Conservation (phyloP, 495 filamentous ascomycete genomes). For the Podospora anserina region DNA sequence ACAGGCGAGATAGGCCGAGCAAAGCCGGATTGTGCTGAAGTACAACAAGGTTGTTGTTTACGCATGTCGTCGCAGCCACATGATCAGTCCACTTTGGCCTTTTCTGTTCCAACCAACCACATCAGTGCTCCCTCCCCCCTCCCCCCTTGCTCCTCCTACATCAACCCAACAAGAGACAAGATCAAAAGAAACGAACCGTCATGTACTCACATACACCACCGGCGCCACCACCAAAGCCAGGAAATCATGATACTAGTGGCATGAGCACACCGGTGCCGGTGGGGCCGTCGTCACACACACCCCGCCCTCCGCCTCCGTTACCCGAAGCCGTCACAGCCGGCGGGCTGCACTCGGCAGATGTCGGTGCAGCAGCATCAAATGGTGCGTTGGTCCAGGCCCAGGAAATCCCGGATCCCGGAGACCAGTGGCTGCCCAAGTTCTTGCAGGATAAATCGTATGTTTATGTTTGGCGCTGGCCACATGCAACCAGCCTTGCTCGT, state of each 20-base stretch:
- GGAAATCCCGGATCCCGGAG: slow-evolving; percentile 47
- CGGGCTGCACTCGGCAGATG: slow-evolving; percentile 22
- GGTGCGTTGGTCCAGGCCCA: slow-evolving; percentile 6
- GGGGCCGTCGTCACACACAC: slow-evolving; percentile 28
- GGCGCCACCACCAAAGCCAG: slow-evolving; percentile 67
- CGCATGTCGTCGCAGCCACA: too few species aligned
- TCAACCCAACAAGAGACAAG: background rate
- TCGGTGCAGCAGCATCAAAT: slow-evolving; percentile 1
- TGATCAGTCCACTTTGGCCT: too few species aligned
- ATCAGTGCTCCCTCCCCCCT: too few species aligned
- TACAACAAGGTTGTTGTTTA: too few species aligned
- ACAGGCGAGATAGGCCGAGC: too few species aligned
- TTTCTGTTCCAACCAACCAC: too few species aligned
- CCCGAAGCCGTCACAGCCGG: slow-evolving; percentile 31
- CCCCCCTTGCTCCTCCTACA: too few species aligned
- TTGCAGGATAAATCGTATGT: slow-evolving; percentile 73
- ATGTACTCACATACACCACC: slow-evolving; percentile 57
- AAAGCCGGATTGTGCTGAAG: too few species aligned
- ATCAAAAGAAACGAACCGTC: background rate
- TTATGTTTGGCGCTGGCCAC: background rate
- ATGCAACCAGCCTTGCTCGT: too few species aligned
- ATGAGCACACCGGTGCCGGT: slow-evolving; percentile 54
- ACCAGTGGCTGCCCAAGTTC: slow-evolving; percentile 64
- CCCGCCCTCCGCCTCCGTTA: slow-evolving; percentile 42
- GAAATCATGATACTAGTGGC: slow-evolving; percentile 64